phyloP scores from a whole-genome alignment of 1,284 basidiomycete species.

The Cryptococcus sp. region DNA sequence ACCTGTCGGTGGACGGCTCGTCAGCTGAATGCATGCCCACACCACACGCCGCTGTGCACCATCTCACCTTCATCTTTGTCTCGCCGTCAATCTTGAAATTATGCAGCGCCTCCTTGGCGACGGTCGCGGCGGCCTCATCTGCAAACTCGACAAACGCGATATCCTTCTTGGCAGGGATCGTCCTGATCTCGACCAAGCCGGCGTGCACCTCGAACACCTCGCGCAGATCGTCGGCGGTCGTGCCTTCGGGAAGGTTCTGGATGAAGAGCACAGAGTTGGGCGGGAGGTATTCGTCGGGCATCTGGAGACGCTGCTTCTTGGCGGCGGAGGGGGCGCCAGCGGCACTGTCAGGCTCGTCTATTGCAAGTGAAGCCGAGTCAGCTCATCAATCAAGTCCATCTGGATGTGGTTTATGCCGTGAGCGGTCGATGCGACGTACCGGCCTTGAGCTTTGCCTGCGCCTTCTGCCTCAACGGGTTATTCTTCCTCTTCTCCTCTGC shows the following conservation, averaged over 20 bases:
- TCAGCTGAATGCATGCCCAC: conserved; percentile 3
- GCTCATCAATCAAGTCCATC: not conserved
- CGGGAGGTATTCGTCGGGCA: conserved; percentile 99
- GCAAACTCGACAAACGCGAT: conserved; percentile 94
- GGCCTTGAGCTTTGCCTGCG: conserved; percentile 71
- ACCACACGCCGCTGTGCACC: not conserved
- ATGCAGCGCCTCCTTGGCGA: conserved; percentile 90
- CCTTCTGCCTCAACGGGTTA: conserved; percentile 82
- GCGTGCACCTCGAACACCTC: conserved; percentile 89
- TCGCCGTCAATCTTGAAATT: conserved; percentile 94
- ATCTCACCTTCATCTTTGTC: conserved; percentile 85
- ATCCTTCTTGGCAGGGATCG: conserved; percentile 90
- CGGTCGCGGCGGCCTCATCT: conserved; percentile 82
- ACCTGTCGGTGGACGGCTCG: conserved; percentile 15
- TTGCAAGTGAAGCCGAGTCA: not conserved
- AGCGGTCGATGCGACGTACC: conserved; percentile 52
- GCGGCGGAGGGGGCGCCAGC: conserved; percentile 43
- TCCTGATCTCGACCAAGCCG: conserved; percentile 89
- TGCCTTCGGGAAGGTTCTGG: conserved; percentile 87
- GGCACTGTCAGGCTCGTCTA: not conserved
- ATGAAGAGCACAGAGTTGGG: conserved; percentile 99
- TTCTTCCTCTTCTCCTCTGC: conserved; percentile 73
- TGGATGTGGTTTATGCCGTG: too few species aligned
- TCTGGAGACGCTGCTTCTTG: conserved; percentile 68
- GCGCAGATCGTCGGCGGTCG: conserved; percentile 81